phyloP scores from a whole-genome alignment of 2,329 filamentous ascomycete species.

The Tympanopsis confertula region DNA sequence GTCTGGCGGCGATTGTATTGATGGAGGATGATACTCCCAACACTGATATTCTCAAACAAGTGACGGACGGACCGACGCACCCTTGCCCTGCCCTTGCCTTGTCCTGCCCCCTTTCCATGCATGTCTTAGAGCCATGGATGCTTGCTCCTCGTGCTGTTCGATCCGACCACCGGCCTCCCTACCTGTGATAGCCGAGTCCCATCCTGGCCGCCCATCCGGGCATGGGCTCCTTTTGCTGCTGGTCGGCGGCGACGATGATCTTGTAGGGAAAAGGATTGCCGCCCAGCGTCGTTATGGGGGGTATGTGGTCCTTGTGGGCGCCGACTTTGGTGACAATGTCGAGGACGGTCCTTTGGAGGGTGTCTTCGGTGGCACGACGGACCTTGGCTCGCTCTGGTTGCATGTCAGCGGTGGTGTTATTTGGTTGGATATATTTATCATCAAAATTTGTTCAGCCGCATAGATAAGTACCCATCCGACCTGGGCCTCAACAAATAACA shows the following conservation, averaged over 20 bases:
- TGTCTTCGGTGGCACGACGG: slow-evolving; percentile 80
- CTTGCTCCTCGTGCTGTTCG: no score
- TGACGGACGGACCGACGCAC: no score
- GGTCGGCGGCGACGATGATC: slow-evolving; percentile 48
- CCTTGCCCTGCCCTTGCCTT: no score
- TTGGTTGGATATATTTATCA: neutral
- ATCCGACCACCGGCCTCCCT: no score
- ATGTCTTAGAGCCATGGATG: no score
- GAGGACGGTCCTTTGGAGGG: slow-evolving; percentile 73
- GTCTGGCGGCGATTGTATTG: no score
- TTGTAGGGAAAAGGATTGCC: slow-evolving; percentile 91
- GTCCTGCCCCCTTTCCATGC: no score
- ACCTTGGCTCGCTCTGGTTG: slow-evolving; percentile 71
- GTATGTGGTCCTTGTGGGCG: slow-evolving; percentile 86
- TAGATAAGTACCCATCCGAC: neutral
- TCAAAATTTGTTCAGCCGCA: neutral
- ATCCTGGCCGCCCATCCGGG: slow-evolving; percentile 66
- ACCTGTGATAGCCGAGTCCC: slow-evolving; percentile 3
- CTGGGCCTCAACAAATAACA: no score
- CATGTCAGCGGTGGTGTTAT: neutral
- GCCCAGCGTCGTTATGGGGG: slow-evolving; percentile 85
- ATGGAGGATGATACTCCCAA: no score
- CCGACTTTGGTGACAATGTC: slow-evolving; percentile 85
- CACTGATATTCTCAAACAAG: no score
- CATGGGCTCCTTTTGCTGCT: slow-evolving; percentile 64